Conservation (phyloP, 2,329 filamentous ascomycete species). For the Nothomitra cinnamomea region DNA sequence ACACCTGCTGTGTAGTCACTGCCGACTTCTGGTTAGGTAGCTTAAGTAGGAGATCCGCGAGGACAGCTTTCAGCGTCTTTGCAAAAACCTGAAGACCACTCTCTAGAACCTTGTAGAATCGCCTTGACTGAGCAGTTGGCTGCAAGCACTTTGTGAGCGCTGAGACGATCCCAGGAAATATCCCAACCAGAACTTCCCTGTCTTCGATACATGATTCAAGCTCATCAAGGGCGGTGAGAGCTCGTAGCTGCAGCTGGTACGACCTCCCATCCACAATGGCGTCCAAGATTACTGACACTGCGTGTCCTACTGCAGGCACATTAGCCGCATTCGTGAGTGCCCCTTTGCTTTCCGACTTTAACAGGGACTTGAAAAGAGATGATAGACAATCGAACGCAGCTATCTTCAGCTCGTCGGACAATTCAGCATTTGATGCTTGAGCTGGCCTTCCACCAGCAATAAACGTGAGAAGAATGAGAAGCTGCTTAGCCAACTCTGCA, state of each 20-base stretch:
- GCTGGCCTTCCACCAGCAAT: conserved; percentile 58
- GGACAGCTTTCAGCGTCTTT: conserved; percentile 24
- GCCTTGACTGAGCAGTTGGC: conserved; percentile 43
- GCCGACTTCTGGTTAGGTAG: conserved; percentile 10
- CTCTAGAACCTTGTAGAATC: conserved; percentile 46
- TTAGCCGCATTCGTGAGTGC: conserved; percentile 36
- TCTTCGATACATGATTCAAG: conserved; percentile 51
- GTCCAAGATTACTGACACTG: conserved; percentile 64
- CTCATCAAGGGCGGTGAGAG: conserved; percentile 44
- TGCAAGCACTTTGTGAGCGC: conserved; percentile 60
- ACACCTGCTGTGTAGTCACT: conserved; percentile 5
- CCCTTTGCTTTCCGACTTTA: conserved; percentile 29
- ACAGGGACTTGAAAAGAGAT: conserved; percentile 44
- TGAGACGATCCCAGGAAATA: conserved; percentile 78
- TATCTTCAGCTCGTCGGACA: conserved; percentile 58
- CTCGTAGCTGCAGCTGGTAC: conserved; percentile 51
- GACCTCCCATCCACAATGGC: conserved; percentile 48
- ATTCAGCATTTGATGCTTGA: conserved; percentile 27
- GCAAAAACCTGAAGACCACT: conserved; percentile 42
- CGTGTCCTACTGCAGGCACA: conserved; percentile 66
- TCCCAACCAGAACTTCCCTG: conserved; percentile 59
- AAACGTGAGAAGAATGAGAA: conserved; percentile 71
- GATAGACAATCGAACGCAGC: conserved; percentile 55
- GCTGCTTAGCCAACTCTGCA: conserved; percentile 59
- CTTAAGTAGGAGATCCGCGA: conserved; percentile 27